These are phyloP conservation scores for Marsdenia floribunda DNA, from an alignment of 257 asterid species.

Conservation along the genomic window DNA sequence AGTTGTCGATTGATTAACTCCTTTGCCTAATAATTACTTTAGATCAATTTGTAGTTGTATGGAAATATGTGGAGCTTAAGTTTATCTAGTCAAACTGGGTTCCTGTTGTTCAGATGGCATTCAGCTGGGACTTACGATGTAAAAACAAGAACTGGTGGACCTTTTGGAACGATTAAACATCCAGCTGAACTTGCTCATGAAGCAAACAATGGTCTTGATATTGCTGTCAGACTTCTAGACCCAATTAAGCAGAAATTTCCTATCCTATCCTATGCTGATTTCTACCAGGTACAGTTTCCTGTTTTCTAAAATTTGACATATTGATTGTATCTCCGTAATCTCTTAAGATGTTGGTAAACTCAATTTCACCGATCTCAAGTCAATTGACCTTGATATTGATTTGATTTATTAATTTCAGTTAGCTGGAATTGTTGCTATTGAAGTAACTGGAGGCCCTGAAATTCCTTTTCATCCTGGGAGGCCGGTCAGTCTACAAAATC, in stretches of 20 bases:
- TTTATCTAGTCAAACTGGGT: neutral
- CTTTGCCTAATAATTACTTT: neutral
- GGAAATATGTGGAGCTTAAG: neutral
- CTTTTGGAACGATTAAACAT: constrained; percentile 68
- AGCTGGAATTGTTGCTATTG: constrained; percentile 91
- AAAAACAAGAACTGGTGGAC: constrained; percentile 70
- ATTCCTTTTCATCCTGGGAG: constrained; percentile 85
- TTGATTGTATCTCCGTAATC: neutral
- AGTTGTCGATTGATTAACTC: neutral
- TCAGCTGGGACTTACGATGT: constrained; percentile 46
- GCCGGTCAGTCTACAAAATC: constrained; percentile 33
- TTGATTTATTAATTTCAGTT: constrained; percentile 31
- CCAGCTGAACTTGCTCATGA: constrained; percentile 56
- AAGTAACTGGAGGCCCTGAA: constrained; percentile 92
- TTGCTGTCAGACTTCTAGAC: constrained; percentile 66
- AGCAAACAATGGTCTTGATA: constrained; percentile 80
- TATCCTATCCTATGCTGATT: constrained; percentile 55
- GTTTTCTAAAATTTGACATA: neutral
- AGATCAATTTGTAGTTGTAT: neutral
- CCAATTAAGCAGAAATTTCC: constrained; percentile 72
- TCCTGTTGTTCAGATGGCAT: constrained; percentile 25
- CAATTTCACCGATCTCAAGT: neutral
- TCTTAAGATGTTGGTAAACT: neutral
- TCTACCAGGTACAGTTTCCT: constrained; percentile 41
- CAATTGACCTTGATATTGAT: neutral